phyloP scores from a whole-genome alignment of 495 filamentous ascomycete species.

The Penicillium subrubescens region DNA sequence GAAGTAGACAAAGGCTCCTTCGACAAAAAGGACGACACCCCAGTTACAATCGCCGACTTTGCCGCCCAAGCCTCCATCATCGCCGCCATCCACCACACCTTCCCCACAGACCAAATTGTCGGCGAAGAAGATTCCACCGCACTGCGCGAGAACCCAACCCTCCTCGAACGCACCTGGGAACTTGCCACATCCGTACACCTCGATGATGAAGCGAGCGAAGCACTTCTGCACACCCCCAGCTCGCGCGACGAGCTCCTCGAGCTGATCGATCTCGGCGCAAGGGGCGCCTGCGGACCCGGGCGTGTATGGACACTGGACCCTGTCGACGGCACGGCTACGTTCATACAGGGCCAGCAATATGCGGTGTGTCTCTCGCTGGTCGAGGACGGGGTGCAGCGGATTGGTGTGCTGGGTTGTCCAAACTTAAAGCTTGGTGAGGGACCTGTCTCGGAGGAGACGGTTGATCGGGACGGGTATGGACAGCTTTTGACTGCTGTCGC shows the following conservation, averaged over 20 bases:
- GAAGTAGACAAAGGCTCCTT: slow-evolving; percentile 49
- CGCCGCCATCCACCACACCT: slow-evolving; percentile 51
- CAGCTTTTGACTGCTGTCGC: slow-evolving; percentile 58
- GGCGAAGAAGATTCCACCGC: slow-evolving; percentile 62
- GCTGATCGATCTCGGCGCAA: slow-evolving; percentile 62
- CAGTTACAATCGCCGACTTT: slow-evolving; percentile 70
- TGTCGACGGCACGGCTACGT: slow-evolving; percentile 71
- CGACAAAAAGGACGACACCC: slow-evolving; percentile 61
- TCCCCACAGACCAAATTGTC: slow-evolving; percentile 61
- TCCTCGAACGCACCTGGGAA: slow-evolving; percentile 56
- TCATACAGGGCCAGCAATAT: slow-evolving; percentile 64
- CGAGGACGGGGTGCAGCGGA: slow-evolving; percentile 47
- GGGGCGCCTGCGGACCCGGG: slow-evolving; percentile 40
- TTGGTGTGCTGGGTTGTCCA: slow-evolving; percentile 59
- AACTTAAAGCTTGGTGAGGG: slow-evolving; percentile 45
- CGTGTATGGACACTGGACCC: slow-evolving; percentile 70
- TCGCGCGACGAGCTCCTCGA: slow-evolving; percentile 59
- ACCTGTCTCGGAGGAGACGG: slow-evolving; percentile 46
- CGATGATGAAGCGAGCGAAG: slow-evolving; percentile 41
- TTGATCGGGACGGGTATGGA: slow-evolving; percentile 54
- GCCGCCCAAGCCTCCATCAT: slow-evolving; percentile 66
- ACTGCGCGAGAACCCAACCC: slow-evolving; percentile 48
- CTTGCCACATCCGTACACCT: slow-evolving; percentile 45
- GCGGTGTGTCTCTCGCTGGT: slow-evolving; percentile 63
- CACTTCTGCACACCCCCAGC: slow-evolving; percentile 42